Conservation (phyloP, 31 red algal genomes). For the Asparagopsis taxiformis region DNA sequence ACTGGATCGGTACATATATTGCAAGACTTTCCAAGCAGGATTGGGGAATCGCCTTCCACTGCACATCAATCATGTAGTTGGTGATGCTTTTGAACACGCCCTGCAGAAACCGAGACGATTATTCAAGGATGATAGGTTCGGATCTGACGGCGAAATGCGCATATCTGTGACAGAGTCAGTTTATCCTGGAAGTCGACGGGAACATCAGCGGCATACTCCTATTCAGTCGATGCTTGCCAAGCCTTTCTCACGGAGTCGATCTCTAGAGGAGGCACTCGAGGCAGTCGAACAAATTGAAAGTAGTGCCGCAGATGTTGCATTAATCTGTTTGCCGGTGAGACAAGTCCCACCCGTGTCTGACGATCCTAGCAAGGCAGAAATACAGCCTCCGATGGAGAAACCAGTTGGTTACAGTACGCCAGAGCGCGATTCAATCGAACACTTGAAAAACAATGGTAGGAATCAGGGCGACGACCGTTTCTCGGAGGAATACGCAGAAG, state of each 20-base stretch:
- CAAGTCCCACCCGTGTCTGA: slow-evolving; percentile 1
- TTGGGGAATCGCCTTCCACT: slow-evolving; percentile 64
- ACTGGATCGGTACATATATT: slow-evolving; percentile 75
- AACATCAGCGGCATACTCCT: not conserved
- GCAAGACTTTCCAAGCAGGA: slow-evolving; percentile 75
- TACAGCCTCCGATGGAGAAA: slow-evolving; percentile 13
- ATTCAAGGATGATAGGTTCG: slow-evolving; percentile 2
- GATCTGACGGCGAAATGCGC: not conserved
- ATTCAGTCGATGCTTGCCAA: not conserved
- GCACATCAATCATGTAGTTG: slow-evolving; percentile 67
- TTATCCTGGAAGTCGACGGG: not conserved
- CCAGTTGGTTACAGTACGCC: not conserved
- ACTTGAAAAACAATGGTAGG: not conserved
- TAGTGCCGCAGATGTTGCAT: slow-evolving; percentile 8
- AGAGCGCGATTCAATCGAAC: not conserved
- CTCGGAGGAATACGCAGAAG: slow-evolving; percentile 25
- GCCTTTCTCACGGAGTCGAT: slow-evolving; percentile 12
- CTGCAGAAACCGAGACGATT: slow-evolving; percentile 4
- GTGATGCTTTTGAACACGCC: slow-evolving; percentile 59
- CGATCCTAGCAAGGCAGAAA: not conserved
- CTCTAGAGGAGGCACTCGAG: slow-evolving; percentile 40
- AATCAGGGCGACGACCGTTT: slow-evolving; percentile 9
- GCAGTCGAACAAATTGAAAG: slow-evolving; percentile 44
- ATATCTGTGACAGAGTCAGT: not conserved
- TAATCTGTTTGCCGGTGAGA: slow-evolving; percentile 30